Evolutionary conservation across 768 basidiomycete species (phyloP), one percentile per base, ranked within the genome.

Genomic region (Boletus vermiculosoides): DNA sequence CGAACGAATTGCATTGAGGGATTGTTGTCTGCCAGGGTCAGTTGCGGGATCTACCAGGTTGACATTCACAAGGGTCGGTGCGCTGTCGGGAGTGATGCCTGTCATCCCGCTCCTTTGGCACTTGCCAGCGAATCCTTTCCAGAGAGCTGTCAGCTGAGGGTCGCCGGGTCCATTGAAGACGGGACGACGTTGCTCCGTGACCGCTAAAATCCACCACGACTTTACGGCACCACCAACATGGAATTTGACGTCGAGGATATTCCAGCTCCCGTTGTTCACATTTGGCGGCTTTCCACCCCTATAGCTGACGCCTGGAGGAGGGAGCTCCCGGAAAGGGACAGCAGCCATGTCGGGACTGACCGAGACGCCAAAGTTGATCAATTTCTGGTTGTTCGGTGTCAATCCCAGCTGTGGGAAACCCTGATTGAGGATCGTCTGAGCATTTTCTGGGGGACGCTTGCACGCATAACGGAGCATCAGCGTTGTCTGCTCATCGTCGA

Each of bases 381-480:
- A 61, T 10, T 79, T 78, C 31, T 69, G 62, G 11, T 69, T 66
- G 40, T 73, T 59, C 12, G 76, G 76, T 1, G 68, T 64, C 15
- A 85, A 80, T 6, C 85, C 88, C 6, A 92, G 75, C 0, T 65
- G 68, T 4, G 74, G 73, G 53, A 90, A 78, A 0, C 90, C 90
- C n/a, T 80, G 68, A 28, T 78, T 69, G 15, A 82, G 71, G 58
- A 92, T 88, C 10, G 77, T 60, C 30, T 76, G 74, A 0, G 86
- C 86, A 57, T 89, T 90, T 51, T 76, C 63, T 0, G 65, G 69
- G 0, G 90, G 90, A 2, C 77, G 77, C 31, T 85, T 84, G 69
- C 85, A 87, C 0, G 90, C 90, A 52, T 74, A 74, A 41, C 74
- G 75, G 55, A 92, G 86, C 90, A 92, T 92, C n/a, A 76, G 70